Evolutionary conservation across 2,329 filamentous ascomycete species (phyloP).

Genomic region (Fusarium nanum): DNA sequence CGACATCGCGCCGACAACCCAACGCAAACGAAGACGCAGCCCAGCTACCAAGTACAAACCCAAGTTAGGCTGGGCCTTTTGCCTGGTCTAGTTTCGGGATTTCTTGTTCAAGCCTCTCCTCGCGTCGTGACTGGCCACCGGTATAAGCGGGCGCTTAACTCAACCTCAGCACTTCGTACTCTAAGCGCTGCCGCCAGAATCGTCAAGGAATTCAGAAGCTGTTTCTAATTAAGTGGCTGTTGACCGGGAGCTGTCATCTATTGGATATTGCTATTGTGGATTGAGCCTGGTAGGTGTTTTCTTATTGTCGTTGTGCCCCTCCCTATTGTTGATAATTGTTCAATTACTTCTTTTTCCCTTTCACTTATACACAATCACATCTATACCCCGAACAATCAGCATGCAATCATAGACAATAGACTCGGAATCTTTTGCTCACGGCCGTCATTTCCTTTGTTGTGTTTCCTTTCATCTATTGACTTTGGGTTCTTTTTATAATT

Average conservation of each 20-base stretch:
- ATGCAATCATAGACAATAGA: conserved; percentile 47
- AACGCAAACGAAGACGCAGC: conserved; percentile 11
- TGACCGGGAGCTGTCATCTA: conserved; percentile 30
- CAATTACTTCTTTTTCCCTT: conserved; percentile 10
- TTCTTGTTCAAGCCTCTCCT: conserved; percentile 21
- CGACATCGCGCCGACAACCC: conserved; percentile 26
- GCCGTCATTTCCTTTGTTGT: conserved; percentile 36
- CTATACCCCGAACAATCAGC: conserved; percentile 28
- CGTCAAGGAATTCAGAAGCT: conserved; percentile 24
- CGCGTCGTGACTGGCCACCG: conserved; percentile 41
- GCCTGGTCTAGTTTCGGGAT: conserved; percentile 37
- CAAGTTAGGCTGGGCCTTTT: not conserved
- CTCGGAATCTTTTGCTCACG: conserved; percentile 30
- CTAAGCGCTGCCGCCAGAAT: conserved; percentile 45
- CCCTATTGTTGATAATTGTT: conserved; percentile 34
- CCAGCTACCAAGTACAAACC: not conserved
- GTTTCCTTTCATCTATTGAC: conserved; percentile 30
- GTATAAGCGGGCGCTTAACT: conserved; percentile 43
- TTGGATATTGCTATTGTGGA: conserved; percentile 40
- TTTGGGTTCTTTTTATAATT: conserved; percentile 27
- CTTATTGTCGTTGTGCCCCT: conserved; percentile 45
- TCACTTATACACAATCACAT: conserved; percentile 32
- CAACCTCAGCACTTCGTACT: conserved; percentile 16
- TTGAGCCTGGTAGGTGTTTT: conserved; percentile 41
- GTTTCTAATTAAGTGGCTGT: conserved; percentile 34